Conservation (phyloP, 2,329 filamentous ascomycete species). For the Cordyceps farinosa region DNA sequence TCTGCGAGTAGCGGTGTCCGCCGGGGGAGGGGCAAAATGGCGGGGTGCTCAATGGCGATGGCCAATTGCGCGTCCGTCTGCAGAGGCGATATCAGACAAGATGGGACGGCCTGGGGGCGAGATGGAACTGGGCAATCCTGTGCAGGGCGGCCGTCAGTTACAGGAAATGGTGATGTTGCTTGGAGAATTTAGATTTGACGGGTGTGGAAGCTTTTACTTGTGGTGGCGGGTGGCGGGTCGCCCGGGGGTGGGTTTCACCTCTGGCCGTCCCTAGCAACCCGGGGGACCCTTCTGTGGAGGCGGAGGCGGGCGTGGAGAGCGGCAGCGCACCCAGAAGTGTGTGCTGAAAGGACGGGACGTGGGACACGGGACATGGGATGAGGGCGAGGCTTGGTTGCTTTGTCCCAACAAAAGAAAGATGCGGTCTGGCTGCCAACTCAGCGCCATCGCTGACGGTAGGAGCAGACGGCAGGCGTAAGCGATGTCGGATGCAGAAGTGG, state of each 20-base stretch:
- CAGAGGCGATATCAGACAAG: background rate
- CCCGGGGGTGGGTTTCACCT: background rate
- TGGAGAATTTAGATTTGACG: background rate
- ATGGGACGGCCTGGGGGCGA: background rate
- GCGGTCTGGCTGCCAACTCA: background rate
- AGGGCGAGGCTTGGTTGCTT: background rate
- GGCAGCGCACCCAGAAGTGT: background rate
- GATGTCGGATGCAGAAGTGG: conserved; percentile 15
- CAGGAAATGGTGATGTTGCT: background rate
- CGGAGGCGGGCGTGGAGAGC: background rate
- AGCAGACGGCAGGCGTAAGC: conserved; percentile 12
- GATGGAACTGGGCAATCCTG: background rate
- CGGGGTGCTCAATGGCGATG: background rate
- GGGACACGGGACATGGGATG: background rate
- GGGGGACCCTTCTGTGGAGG: background rate
- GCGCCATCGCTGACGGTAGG: conserved; percentile 3
- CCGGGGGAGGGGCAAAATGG: conserved; percentile 10
- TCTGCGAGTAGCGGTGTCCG: conserved; percentile 15
- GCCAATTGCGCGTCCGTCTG: background rate
- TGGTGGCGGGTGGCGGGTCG: conserved; percentile 1
- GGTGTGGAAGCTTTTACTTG: background rate
- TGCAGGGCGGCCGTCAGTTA: background rate
- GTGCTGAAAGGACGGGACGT: background rate
- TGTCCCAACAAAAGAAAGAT: background rate
- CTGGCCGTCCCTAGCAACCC: no score